Conservation (phyloP, 805 yeast genomes). For the Millerozyma miso region DNA sequence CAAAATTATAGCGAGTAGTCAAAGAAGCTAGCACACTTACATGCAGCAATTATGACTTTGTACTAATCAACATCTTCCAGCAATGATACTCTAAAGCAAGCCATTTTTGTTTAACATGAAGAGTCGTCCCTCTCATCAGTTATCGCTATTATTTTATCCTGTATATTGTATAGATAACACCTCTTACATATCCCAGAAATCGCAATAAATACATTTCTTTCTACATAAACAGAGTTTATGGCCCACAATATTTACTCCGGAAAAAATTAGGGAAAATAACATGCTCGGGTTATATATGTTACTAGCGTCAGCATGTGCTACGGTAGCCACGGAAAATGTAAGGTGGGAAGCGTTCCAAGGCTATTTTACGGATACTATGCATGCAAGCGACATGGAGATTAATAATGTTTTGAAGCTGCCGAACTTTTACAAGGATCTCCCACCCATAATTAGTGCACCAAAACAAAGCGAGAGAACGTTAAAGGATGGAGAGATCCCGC, state of each 20-base stretch:
- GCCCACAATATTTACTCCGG: neutral
- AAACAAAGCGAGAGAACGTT: slow-evolving; percentile 32
- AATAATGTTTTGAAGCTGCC: slow-evolving; percentile 25
- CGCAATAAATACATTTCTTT: neutral
- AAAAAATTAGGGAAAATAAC: too few relatives aligned
- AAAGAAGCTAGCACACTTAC: too few relatives aligned
- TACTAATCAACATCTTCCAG: too few relatives aligned
- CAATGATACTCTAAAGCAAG: too few relatives aligned
- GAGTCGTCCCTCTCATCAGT: too few relatives aligned
- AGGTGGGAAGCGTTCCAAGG: slow-evolving; percentile 16
- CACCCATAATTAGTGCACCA: slow-evolving; percentile 37
- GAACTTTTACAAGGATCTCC: slow-evolving; percentile 21
- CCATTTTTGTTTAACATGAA: too few relatives aligned
- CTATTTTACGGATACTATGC: slow-evolving; percentile 19
- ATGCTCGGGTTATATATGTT: neutral
- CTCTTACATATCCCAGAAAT: neutral
- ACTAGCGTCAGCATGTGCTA: neutral
- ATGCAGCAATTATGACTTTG: too few relatives aligned
- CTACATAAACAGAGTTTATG: neutral
- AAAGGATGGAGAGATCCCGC: slow-evolving; percentile 55
- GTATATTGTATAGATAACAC: neutral
- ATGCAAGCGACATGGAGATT: slow-evolving; percentile 14
- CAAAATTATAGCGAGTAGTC: too few relatives aligned
- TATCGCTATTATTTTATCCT: too few relatives aligned
- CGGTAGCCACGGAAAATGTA: slow-evolving; percentile 11